A percentile compares a stretch with the other conserved stretches of the same genome.
Evolutionary conservation across 352 stramenopile genomes (phyloP).

Genomic region (Pythium scleroteichum): DNA sequence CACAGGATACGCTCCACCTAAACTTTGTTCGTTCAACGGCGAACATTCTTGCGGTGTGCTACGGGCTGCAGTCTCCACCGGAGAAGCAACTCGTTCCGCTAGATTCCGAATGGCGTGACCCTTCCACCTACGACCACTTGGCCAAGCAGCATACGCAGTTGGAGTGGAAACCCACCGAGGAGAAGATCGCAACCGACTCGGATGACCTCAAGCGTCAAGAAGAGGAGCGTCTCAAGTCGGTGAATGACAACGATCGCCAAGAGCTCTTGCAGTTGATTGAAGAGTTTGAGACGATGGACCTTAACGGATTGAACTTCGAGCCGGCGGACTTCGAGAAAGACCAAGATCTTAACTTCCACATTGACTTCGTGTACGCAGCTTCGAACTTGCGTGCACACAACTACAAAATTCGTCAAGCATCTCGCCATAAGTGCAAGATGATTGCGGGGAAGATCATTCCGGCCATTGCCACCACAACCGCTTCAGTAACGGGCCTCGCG

Average conservation of each 20-base stretch:
- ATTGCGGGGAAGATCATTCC: conserved; percentile 99
- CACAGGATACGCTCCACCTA: conserved; percentile 61
- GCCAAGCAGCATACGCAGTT: conserved; percentile 40
- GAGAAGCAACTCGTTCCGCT: conserved; percentile 63
- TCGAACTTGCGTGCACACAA: conserved; percentile 96
- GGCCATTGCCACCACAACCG: conserved; percentile 99
- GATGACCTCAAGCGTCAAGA: conserved; percentile 55
- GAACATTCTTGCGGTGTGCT: conserved; percentile 82
- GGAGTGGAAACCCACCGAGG: conserved; percentile 67
- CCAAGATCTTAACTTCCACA: conserved; percentile 94
- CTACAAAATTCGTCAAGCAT: conserved; percentile 83
- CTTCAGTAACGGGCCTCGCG: conserved; percentile 97
- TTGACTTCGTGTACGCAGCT: conserved; percentile 97
- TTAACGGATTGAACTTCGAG: conserved; percentile 64
- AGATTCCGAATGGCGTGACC: conserved; percentile 87
- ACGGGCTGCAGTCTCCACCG: conserved; percentile 66
- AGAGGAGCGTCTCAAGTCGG: conserved; percentile 39
- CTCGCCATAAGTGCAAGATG: conserved; percentile 94
- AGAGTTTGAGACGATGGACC: conserved; percentile 61
- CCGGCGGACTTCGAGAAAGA: conserved; percentile 98
- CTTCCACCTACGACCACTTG: conserved; percentile 61
- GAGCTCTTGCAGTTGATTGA: conserved; percentile 72
- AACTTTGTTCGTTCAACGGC: conserved; percentile 80
- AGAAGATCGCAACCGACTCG: conserved; percentile 77
- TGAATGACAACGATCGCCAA: conserved; percentile 61